These are phyloP conservation scores for Colletotrichum paranaense DNA, from an alignment of 2,329 filamentous ascomycete genomes.

Conservation along the genomic window DNA sequence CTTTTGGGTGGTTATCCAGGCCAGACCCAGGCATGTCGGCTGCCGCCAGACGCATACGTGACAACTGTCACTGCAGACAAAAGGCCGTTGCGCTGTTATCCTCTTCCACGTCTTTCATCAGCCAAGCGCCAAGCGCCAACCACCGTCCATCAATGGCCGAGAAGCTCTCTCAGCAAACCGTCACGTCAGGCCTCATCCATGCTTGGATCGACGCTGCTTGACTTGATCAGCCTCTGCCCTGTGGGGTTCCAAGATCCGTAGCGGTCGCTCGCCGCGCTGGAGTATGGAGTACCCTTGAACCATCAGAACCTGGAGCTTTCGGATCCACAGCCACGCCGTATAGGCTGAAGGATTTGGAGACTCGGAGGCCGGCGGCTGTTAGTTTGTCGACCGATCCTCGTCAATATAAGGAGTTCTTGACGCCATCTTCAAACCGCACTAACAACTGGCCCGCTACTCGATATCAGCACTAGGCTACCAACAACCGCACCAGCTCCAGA, in stretches of 20 bases:
- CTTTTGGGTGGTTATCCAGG: not conserved
- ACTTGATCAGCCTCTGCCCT: slow-evolving; percentile 4
- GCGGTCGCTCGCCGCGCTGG: not conserved
- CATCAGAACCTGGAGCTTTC: too few relatives aligned
- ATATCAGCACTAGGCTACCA: not conserved
- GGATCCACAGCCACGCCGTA: slow-evolving; percentile 16
- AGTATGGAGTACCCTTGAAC: too few relatives aligned
- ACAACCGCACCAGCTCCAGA: not conserved
- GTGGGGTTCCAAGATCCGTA: not conserved
- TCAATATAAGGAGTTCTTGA: not conserved
- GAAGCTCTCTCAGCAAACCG: not conserved
- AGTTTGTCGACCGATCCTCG: not conserved
- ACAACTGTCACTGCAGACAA: not conserved
- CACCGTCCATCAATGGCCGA: too few relatives aligned
- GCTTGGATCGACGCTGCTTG: slow-evolving; percentile 22
- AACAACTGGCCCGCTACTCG: not conserved
- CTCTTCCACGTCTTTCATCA: not conserved
- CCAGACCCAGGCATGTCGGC: not conserved
- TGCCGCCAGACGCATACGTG: not conserved
- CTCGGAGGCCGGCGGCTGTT: not conserved
- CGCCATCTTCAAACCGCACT: not conserved
- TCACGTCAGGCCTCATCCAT: slow-evolving; percentile 18
- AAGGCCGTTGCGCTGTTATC: not conserved
- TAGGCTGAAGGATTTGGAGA: not conserved
- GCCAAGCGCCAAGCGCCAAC: too few relatives aligned